phyloP scores from a whole-genome alignment of 2,329 filamentous ascomycete species.

The Periglandula ipomoeae region DNA sequence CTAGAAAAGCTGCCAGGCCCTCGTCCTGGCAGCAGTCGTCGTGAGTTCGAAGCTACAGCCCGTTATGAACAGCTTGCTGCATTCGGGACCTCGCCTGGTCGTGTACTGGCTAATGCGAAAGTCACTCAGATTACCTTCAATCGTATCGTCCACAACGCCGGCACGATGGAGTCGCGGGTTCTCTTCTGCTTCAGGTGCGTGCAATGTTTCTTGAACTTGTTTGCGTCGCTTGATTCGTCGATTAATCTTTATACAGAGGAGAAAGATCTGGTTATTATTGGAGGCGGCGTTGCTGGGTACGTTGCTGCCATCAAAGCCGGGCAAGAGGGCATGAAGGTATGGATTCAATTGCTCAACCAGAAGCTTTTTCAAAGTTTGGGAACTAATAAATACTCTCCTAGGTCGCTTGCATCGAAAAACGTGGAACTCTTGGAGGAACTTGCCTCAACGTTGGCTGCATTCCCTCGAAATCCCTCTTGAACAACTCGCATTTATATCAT shows the following conservation, averaged over 20 bases:
- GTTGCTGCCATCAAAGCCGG: conserved; percentile 98
- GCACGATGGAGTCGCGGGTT: conserved; percentile 50
- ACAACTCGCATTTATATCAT: conserved; percentile 99
- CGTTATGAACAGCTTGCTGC: conserved; percentile 1
- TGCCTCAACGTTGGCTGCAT: conserved; percentile 99
- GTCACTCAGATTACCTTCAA: conserved; percentile 36
- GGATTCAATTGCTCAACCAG: not conserved
- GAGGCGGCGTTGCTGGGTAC: conserved; percentile 95
- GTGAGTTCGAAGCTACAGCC: conserved; percentile 28
- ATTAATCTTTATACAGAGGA: conserved; percentile 58
- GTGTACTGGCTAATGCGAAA: not conserved
- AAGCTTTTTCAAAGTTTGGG: not conserved
- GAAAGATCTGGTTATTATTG: conserved; percentile 95
- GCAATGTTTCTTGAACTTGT: conserved; percentile 2
- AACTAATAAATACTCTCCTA: conserved; percentile 25
- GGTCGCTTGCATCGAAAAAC: conserved; percentile 98
- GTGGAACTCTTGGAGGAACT: conserved; percentile 86
- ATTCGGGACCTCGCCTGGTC: not conserved
- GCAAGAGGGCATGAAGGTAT: conserved; percentile 91
- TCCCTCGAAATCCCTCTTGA: conserved; percentile 97
- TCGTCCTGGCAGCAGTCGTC: conserved; percentile 42
- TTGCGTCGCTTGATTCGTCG: not conserved
- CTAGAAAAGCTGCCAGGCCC: conserved; percentile 47
- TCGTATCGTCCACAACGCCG: conserved; percentile 29
- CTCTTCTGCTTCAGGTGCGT: conserved; percentile 48